Evolutionary conservation across 164 flowering plant genomes (phyloP), one percentile per base, ranked within the genome.

Genomic region (Berberis vulgaris): DNA sequence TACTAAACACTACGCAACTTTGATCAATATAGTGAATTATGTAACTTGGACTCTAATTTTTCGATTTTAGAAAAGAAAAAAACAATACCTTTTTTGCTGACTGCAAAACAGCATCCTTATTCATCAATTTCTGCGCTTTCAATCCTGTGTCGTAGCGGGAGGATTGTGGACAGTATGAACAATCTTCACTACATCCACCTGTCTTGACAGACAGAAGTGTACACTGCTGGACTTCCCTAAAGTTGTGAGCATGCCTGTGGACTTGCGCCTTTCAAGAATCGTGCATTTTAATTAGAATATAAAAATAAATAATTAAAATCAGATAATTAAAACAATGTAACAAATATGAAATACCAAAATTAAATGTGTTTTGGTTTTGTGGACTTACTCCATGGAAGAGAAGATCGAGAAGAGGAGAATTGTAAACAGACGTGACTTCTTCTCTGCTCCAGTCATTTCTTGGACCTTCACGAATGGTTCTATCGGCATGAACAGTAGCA

Each of bases 101-200:
- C 79, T 86, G 66, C n/a, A 95, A 58, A 45, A 95, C 97, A 65
- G 74, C 84, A 59, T 91, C 96, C 76, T 86, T 86, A 66, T 73
- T 77, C 97, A 95, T 87, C 64, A 95, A 88, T 80, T 73, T 91
- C 47, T 95, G 94, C 40, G 87, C 84, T 71, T 91, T 94, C 47
- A 94, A 43, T 49, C 97, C 99, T 55, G 99, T 95, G 69, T 76
- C 64, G 59, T 95, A 91, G 72, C 92, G 80, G 10, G 99, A 95
- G 3, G 97, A 95, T 57, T 95, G 97, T 64, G 99, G 99, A 68
- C 99, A 95, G 68, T 95, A 95, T 0, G 97, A 87, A 76, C 99
- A 95, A 81, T 95, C 99, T 77, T 95, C 97, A 75, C 96, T 87
- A 65, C 97, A 91, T 5, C 99, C 99, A 71, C 99, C 99, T 1